A percentile compares a stretch with the other conserved stretches of the same genome.
Evolutionary conservation across 1,139 yeast genomes (phyloP).

Genomic region (Hemisphaericaspora xylofermentans): DNA sequence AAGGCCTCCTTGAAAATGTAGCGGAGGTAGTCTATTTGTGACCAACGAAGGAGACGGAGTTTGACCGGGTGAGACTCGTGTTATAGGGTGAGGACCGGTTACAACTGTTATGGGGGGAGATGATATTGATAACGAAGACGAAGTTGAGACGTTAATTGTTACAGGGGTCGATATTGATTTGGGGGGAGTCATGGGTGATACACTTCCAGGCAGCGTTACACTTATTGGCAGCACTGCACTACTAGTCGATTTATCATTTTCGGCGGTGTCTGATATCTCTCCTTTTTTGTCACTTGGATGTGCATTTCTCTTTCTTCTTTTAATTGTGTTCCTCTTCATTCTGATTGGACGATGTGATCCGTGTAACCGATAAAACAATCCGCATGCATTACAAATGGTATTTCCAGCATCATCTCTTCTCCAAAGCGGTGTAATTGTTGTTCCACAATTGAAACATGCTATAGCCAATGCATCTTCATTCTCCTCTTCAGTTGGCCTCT

Average conservation of each 20-base stretch:
- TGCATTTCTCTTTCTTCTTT: conserved; percentile 62
- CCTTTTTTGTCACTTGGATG: conserved; percentile 12
- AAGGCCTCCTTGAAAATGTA: conserved; percentile 10
- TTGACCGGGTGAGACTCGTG: conserved; percentile 7
- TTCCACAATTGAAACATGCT: conserved; percentile 79
- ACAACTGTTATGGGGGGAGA: conserved; percentile 6
- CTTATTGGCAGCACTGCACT: conserved; percentile 1
- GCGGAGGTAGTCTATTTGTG: conserved; percentile 9
- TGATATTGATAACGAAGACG: not conserved
- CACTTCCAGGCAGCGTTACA: not conserved
- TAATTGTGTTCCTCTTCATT: conserved; percentile 71
- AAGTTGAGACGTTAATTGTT: not conserved
- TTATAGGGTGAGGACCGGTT: conserved; percentile 2
- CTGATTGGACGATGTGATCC: conserved; percentile 77
- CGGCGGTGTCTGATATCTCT: conserved; percentile 12
- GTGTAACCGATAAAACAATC: conserved; percentile 73
- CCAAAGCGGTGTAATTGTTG: conserved; percentile 88
- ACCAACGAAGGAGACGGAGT: conserved; percentile 7
- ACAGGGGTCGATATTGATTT: conserved; percentile 2
- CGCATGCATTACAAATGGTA: conserved; percentile 88
- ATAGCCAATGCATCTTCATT: conserved; percentile 52
- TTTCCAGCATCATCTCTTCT: conserved; percentile 78
- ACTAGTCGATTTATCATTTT: not conserved
- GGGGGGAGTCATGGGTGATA: conserved; percentile 5
- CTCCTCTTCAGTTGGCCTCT: conserved; percentile 3